Base-by-base conservation (phyloP, 495 filamentous ascomycete genomes). In the Penicillium cosmopolitanum region DNA sequence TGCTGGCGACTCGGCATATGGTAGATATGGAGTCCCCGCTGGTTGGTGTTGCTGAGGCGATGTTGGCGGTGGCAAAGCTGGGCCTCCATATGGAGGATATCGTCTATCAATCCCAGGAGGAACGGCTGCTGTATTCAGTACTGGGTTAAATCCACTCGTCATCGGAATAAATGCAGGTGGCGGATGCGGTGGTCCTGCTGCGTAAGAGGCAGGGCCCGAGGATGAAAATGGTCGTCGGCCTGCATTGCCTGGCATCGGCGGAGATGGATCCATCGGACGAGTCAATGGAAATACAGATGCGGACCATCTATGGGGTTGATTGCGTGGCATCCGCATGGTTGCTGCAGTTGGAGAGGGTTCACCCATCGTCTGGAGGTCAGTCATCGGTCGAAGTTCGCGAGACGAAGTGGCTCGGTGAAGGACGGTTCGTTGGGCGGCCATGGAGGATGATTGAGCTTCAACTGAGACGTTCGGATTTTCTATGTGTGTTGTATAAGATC, bases 321-420 rank as follows among this genome's bases (percentile, higher is more conserved):
- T 60, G 0, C 66, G 48, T 36, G 72, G 54, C 2, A 61, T 58
- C 47, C 69, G 59, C 44, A 69, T 51, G 13, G 66, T 62, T 55
- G 70, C 63, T 10, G 52, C 34, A 15, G 65, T 64, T n/a, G 64
- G 53, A 42, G 47, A 38, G 58, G 60, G 63, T 33, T 67, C 65
- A 4, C 64, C 54, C 13, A 70, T 58, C 52, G 62, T 60, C 13
- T 78, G 76, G 3, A 79, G 66, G 64, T 80, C 77, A 15, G 77
- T 76, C 69, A 78, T 73, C 6, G 77, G 77, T 31, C 77, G 69
- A 18, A 80, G 62, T 63, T 80, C 77, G 4, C 77, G 74, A 15
- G 77, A 80, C 36, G 74, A 74, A 0, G 76, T 78, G 16, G 70
- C 67, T 23, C 75, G 62, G 54, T 80, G 77, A 55, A 74, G 68